phyloP scores from a whole-genome alignment of 1,284 basidiomycete genomes.

The Cutaneotrichosporon cyanovorans region DNA sequence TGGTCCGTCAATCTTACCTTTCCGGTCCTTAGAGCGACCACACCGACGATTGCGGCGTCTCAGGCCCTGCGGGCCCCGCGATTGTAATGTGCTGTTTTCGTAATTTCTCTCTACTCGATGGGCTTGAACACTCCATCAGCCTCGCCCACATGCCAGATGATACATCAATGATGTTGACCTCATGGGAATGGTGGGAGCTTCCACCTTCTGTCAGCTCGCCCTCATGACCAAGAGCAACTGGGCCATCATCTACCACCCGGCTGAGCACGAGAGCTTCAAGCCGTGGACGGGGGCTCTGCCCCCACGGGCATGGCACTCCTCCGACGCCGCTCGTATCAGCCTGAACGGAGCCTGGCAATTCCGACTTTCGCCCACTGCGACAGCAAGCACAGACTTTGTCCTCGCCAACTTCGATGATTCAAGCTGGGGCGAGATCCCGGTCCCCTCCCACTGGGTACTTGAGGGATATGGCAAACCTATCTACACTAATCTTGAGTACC shows the following conservation, averaged over 20 bases:
- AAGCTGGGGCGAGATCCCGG: slow-evolving; percentile 7
- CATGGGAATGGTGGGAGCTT: too few species aligned
- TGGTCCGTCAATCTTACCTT: too few species aligned
- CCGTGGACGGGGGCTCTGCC: slow-evolving; percentile 4
- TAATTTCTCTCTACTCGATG: too few species aligned
- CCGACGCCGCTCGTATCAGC: slow-evolving; percentile 4
- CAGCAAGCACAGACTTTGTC: slow-evolving; percentile 1
- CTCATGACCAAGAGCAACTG: too few species aligned
- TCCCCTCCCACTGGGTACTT: slow-evolving; percentile 14
- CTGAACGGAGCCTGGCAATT: slow-evolving; percentile 22
- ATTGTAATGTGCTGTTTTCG: too few species aligned
- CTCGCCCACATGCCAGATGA: too few species aligned
- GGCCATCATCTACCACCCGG: slow-evolving; percentile 15
- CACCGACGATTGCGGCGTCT: too few species aligned
- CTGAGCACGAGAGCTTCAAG: slow-evolving; percentile 10
- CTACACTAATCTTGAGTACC: slow-evolving; percentile 15
- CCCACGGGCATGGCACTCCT: slow-evolving; percentile 13
- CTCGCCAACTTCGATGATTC: slow-evolving; percentile 1
- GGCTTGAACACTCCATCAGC: too few species aligned
- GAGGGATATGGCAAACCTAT: slow-evolving; percentile 10
- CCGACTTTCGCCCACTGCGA: slow-evolving; percentile 9
- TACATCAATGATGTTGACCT: too few species aligned
- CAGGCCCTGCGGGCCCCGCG: too few species aligned
- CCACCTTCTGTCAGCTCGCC: too few species aligned
- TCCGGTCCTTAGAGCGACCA: too few species aligned